Conservation (phyloP, 75 land plant species). For the Ceratopteris richardii region DNA sequence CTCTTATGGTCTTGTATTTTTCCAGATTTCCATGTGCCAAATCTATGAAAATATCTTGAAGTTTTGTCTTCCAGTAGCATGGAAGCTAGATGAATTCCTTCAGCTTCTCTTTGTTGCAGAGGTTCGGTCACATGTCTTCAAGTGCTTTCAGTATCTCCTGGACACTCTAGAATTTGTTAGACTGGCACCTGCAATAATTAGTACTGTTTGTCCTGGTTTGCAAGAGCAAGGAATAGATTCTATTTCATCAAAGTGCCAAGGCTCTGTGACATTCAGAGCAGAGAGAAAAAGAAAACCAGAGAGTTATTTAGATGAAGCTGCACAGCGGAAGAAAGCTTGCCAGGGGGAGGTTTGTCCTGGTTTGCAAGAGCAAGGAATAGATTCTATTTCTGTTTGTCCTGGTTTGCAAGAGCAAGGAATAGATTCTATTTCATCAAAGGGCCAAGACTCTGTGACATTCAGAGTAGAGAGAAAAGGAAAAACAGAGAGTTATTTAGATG, state of each 20-base stretch:
- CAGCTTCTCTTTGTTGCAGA: conserved; percentile 33
- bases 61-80: conserved; percentile 53
- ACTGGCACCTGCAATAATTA: conserved; percentile 20
- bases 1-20: not conserved
- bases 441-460: not conserved
- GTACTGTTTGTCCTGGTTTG: not conserved
- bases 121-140: conserved; percentile 39
- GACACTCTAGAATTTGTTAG: conserved; percentile 39
- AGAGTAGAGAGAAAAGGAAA: not conserved
- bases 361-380: not conserved
- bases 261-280: not conserved
- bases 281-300: not conserved
- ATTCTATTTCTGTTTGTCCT: not conserved
- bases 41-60: conserved; percentile 54
- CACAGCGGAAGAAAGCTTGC: not conserved
- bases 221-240: not conserved
- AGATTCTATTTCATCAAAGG: not conserved
- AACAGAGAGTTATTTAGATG: not conserved
- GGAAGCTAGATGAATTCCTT: conserved; percentile 56
- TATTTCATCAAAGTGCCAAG: not conserved
- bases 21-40: conserved; percentile 69
- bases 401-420: not conserved
- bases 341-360: not conserved
- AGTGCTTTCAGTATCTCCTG: conserved; percentile 49
- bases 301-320: not conserved